Percentiles rank a stretch among this genome's conserved stretches.
These are phyloP conservation scores for Skeletonema tropicum DNA, from an alignment of 108 stramenopile genomes.

Conservation along the genomic window DNA sequence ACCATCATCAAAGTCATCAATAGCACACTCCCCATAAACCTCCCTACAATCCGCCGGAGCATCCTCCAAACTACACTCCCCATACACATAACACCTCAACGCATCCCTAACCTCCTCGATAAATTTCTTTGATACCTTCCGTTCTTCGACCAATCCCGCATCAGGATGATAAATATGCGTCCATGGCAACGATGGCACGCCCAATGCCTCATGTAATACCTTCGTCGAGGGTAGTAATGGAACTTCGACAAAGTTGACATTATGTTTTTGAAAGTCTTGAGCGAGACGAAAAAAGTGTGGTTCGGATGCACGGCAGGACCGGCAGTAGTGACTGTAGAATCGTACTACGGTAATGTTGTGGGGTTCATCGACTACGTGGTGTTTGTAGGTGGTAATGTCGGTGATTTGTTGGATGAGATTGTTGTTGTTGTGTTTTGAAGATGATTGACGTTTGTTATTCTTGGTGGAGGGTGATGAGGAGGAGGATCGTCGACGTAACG, in stretches of 20 bases:
- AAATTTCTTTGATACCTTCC: slow-evolving; percentile 38
- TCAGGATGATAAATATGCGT: slow-evolving; percentile 60
- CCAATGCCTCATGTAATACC: slow-evolving; percentile 59
- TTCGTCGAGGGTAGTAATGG: slow-evolving; percentile 59
- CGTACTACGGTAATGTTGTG: slow-evolving; percentile 19
- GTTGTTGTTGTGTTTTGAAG: not conserved
- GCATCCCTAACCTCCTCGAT: slow-evolving; percentile 8
- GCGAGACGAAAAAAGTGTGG: slow-evolving; percentile 21
- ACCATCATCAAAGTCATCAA: not conserved
- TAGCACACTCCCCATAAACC: slow-evolving; percentile 23
- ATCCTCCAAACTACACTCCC: slow-evolving; percentile 25
- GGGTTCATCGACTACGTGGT: not conserved
- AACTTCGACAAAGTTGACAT: slow-evolving; percentile 61
- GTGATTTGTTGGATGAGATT: slow-evolving; percentile 6
- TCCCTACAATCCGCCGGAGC: slow-evolving; percentile 16
- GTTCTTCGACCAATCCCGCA: slow-evolving; percentile 60
- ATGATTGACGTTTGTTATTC: not conserved
- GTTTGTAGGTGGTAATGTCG: slow-evolving; percentile 17
- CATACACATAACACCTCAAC: slow-evolving; percentile 26
- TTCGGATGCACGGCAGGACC: slow-evolving; percentile 16
- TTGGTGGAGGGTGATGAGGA: not conserved
- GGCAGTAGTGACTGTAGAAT: slow-evolving; percentile 20
- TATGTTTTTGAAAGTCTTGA: slow-evolving; percentile 5
- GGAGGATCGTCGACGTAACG: not conserved
- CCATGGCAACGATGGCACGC: slow-evolving; percentile 51